phyloP scores from a whole-genome alignment of 2,329 filamentous ascomycete genomes.

The Ceratocystis smalleyi region DNA sequence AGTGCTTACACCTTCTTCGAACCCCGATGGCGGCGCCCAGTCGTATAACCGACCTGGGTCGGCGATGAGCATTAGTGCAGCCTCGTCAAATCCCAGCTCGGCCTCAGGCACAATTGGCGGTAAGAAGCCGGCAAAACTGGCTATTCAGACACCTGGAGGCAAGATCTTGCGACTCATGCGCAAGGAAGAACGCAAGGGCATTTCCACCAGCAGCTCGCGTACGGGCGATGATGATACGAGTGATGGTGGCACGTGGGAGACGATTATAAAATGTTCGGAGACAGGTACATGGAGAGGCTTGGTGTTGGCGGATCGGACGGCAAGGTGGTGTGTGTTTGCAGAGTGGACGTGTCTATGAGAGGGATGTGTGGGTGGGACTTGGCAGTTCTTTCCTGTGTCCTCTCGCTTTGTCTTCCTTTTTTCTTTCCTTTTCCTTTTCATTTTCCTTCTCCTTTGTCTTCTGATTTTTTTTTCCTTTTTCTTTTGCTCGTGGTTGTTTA shows the following conservation, averaged over 20 bases:
- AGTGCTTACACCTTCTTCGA: slow-evolving; percentile 31
- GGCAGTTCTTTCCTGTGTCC: background rate
- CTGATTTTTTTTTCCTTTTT: background rate
- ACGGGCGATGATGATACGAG: slow-evolving; percentile 39
- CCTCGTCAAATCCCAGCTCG: slow-evolving; percentile 41
- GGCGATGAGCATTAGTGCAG: slow-evolving; percentile 48
- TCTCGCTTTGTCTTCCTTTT: background rate
- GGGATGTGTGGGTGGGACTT: background rate
- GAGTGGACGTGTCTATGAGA: slow-evolving; percentile 53
- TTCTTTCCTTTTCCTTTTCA: background rate
- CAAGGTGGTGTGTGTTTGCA: slow-evolving; percentile 82
- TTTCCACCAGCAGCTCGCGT: slow-evolving; percentile 27
- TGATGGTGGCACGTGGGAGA: slow-evolving; percentile 70
- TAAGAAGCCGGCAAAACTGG: slow-evolving; percentile 84
- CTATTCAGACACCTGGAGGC: slow-evolving; percentile 83
- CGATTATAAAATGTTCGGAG: slow-evolving; percentile 79
- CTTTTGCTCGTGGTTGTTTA: background rate
- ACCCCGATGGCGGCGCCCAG: slow-evolving; percentile 31
- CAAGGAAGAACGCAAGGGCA: slow-evolving; percentile 53
- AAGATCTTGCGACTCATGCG: slow-evolving; percentile 83
- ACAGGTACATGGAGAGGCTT: slow-evolving; percentile 65
- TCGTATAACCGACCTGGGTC: slow-evolving; percentile 47
- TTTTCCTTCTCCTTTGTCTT: background rate
- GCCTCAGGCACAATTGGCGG: slow-evolving; percentile 38
- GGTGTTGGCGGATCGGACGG: slow-evolving; percentile 68